These are phyloP conservation scores for Hordeum vulgare DNA, from an alignment of 176 grass and related monocot genomes.

Conservation along the genomic window MorexV3_pseudomolecules_assembly NC_058520.1:145511078-145511577, in stretches of 20 bases:
- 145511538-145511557: neutral
- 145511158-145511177: too few relatives aligned
- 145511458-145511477: neutral
- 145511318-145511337: neutral
- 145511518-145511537: neutral
- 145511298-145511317: neutral
- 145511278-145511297: neutral
- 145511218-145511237: neutral
- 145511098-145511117: neutral
- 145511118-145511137: neutral
- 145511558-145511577: too few relatives aligned
- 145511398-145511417: slow-evolving; percentile 2
- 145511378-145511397: too few relatives aligned
- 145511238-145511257: neutral
- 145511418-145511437: neutral
- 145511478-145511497: neutral
- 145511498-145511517: neutral
- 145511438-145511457: slow-evolving; percentile 2
- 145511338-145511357: neutral
- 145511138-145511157: too few relatives aligned
- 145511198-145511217: neutral
- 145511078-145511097: neutral
- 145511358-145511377: neutral
- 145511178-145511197: neutral
- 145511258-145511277: neutral